Base-by-base conservation (phyloP, 352 stramenopile species). In the Pythium apleroticum region DNA sequence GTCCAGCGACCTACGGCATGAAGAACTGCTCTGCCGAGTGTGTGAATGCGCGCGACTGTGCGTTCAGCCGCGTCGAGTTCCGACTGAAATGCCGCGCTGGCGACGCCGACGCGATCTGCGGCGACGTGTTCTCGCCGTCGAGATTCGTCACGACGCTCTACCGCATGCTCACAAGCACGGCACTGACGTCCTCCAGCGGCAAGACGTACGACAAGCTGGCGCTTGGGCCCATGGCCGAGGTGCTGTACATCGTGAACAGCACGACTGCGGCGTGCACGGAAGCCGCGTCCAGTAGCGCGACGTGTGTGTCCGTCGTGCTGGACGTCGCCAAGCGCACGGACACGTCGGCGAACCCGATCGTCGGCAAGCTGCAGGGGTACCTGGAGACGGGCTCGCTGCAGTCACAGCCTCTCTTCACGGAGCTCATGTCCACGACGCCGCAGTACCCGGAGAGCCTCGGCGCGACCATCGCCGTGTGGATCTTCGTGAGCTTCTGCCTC, bases 231-330 rank as follows among this genome's bases (percentile, higher is more conserved):
- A 57, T 88, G 20, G 65, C 76, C 2, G 72, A 83, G 22, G 69
- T 75, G 3, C 60, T 89, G 53, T 88, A 88, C 50, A 62, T 88
- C 20, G 71, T 89, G 28, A 90, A 92, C 52, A 80, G 60, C 41
- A 78, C 78, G 1, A 65, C 17, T 1, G 60, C 62, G 0, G n/a
- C 54, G 8, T 86, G 79, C 14, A 56, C 75, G 2, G 46, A 63
- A 9, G 25, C 56, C 14, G 63, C 76, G 27, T 52, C 33, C 24
- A 52, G 66, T 5, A 68, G 66, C 0, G 43, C 62, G 43, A 41
- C 48, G 7, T 86, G 78, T 27, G 52, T 90, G n/a, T 53, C 48
- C 0, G 75, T 88, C 4, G 66, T 65, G 19, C 30, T 89, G 25
- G 80, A 91, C 53, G 66, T 89, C 20, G 37, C 63, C 52, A 79